Percentiles rank a stretch among this genome's conserved stretches.
Evolutionary conservation across 192 early-diverging fungal species (phyloP).

Genomic region (Coemansia sp.): DNA sequence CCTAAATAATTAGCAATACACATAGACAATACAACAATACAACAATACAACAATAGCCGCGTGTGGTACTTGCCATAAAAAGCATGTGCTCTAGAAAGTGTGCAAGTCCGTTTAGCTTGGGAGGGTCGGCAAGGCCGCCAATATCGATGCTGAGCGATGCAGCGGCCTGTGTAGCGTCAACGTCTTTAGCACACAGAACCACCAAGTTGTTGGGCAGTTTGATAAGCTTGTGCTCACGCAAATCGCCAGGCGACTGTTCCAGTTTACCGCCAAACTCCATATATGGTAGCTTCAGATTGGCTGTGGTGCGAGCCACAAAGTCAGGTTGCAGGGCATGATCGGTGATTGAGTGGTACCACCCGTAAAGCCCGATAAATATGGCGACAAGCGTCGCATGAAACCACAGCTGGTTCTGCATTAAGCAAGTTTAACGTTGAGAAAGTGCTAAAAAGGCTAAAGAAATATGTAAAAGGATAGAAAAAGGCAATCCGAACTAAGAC

Average conservation of each 20-base stretch:
- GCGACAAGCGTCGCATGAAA: neutral
- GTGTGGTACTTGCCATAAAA: conserved; percentile 44
- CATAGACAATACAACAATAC: too few species aligned
- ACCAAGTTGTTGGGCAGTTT: conserved; percentile 59
- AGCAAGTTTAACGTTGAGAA: neutral
- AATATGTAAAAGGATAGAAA: neutral
- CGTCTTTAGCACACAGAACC: conserved; percentile 59
- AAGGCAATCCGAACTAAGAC: neutral
- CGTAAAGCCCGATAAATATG: neutral
- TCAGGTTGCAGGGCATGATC: neutral
- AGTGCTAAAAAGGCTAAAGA: neutral
- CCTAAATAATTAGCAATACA: too few species aligned
- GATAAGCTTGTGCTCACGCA: conserved; percentile 59
- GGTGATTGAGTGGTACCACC: neutral
- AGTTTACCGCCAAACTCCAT: conserved; percentile 18
- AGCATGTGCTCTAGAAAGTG: conserved; percentile 74
- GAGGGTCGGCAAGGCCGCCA: conserved; percentile 60
- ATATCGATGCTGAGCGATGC: conserved; percentile 63
- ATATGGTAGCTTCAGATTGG: conserved; percentile 16
- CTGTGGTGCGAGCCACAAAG: conserved; percentile 1
- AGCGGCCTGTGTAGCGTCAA: conserved; percentile 54
- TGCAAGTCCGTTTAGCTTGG: conserved; percentile 62
- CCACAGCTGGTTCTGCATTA: neutral
- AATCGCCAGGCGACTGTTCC: conserved; percentile 58
- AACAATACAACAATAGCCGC: too few species aligned